Percentiles rank a stretch among this genome's conserved stretches.
Evolutionary conservation across 768 basidiomycete species (phyloP).

Genomic region (Termitomyces sp.): DNA sequence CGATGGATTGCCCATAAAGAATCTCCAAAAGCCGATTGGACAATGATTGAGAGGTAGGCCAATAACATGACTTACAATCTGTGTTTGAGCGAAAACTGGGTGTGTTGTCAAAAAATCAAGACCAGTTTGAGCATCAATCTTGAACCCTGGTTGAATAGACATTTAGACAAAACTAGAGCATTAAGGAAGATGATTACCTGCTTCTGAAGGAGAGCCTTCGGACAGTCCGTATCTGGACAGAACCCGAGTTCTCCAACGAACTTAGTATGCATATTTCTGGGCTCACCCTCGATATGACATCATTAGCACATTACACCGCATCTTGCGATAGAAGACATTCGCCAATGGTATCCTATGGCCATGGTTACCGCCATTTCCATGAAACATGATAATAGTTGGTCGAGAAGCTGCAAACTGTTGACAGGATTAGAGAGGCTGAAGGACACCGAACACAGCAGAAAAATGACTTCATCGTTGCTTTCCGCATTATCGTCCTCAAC

Average conservation of each 20-base stretch:
- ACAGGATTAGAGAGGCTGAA: neutral
- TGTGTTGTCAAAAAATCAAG: constrained; percentile 71
- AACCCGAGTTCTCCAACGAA: neutral
- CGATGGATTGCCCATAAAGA: constrained; percentile 83
- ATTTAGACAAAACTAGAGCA: neutral
- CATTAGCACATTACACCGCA: constrained; percentile 94
- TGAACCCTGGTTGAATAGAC: constrained; percentile 49
- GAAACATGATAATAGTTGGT: constrained; percentile 91
- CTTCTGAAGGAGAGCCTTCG: constrained; percentile 40
- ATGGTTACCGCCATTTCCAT: constrained; percentile 84
- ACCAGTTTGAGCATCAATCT: constrained; percentile 80
- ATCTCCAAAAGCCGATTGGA: constrained; percentile 37
- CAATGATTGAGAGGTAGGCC: neutral
- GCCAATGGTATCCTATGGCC: constrained; percentile 92
- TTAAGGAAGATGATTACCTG: constrained; percentile 15
- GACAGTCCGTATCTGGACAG: constrained; percentile 76
- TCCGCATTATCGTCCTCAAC: constrained; percentile 34
- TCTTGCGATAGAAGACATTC: constrained; percentile 71
- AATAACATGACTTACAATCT: constrained; percentile 44
- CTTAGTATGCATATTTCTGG: neutral
- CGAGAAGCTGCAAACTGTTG: constrained; percentile 44
- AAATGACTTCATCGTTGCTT: constrained; percentile 56
- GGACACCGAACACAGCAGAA: neutral
- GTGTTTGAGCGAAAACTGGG: constrained; percentile 59
- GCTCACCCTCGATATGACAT: constrained; percentile 87